Evolutionary conservation across 805 yeast species (phyloP), one percentile per base, ranked within the genome.

Genomic region (Metschnikowia bowlesiae): DNA sequence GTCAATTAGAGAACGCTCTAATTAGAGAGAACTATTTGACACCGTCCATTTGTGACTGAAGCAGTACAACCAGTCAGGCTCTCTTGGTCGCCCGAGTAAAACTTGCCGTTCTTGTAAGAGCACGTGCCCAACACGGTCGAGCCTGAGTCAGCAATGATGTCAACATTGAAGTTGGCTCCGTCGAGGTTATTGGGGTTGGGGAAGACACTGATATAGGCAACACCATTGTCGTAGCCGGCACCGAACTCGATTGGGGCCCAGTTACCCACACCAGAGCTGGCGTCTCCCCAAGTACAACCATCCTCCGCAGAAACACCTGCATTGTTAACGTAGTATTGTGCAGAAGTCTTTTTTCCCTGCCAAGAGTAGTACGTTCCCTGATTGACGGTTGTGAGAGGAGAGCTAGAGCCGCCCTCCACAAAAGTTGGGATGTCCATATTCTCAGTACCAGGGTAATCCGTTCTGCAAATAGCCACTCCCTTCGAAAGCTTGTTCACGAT

Each of bases 361-460:
- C 97, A 91, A 51, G 67, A 67, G 81, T 92, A 92, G 75, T 83
- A 84, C 56, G 76, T 63, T 58, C 75, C 85, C 67, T 83, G 81
- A 70, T 89, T 79, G 56, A 91, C 97, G 59, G 86, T 95, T 48
- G 96, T 78, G 60, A 90, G 74, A 51, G 86, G 85, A 63, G 78
- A 69, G 36, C 79, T 60, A 36, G 74, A 62, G 62, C 96, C 96
- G 52, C 85, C 87, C 33, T 67, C 69, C 47, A 91, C 86, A 55
- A 81, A 75, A 53, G 98, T 91, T 69, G 99, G 98, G 55, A 92
- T 80, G 59, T 85, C 95, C 98, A 92, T 94, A 81, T 90, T 90
- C 78, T 92, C 99, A 57, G 97, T 85, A 76, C 99, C 99, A 66
- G 99, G 99, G 82, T 92, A 92, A 71, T 92, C 99, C 55, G 99